Base-by-base conservation (phyloP, 768 basidiomycete genomes). In the Tylopilus vinaceipallidus region DNA sequence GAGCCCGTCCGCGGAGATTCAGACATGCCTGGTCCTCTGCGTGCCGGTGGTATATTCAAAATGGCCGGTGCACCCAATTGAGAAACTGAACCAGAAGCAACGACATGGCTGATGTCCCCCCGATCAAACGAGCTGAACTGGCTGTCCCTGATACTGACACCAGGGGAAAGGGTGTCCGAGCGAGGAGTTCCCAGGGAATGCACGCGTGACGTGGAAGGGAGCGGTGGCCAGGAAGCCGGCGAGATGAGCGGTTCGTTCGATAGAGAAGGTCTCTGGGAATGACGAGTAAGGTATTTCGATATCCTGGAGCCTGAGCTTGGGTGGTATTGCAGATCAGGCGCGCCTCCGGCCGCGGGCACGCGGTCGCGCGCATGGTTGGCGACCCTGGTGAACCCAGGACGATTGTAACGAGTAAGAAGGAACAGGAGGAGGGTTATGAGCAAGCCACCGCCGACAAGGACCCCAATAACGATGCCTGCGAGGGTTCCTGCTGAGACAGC, bases 211-310 rank as follows among this genome's bases (percentile, higher is more conserved):
- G 40, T 34, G 32, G 40, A n/a, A 9, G 49, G 39, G 39, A 44
- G 47, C 17, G 53, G 42, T 0, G 55, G 50, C 45, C 47, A 56
- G 6, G 56, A 46, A 22, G 40, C 13, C 4, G 49, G 44, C n/a
- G 51, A 30, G 3, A 64, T 55, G 32, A 67, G 57, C 12, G 67
- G 60, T 14, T 69, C 60, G 8, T 45, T 42, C 0, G 60, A 64
- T 13, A 54, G 22, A 10, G 65, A 66, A 27, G 42, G 50, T 6
- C 39, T 55, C 29, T 55, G 49, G 0, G 48, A 41, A 29, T 54
- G 64, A 40, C 17, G 40, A 17, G 30, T 4, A 32, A 48, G 35
- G 16, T 14, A 13, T 2, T 16, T 45, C 14, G 43, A 12, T 24
- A 16, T 32, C 10, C 19, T 19, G 2, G 41, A 38, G n/a, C 35